phyloP scores from a whole-genome alignment of 2,329 filamentous ascomycete genomes.

The Moelleriella libera region DNA sequence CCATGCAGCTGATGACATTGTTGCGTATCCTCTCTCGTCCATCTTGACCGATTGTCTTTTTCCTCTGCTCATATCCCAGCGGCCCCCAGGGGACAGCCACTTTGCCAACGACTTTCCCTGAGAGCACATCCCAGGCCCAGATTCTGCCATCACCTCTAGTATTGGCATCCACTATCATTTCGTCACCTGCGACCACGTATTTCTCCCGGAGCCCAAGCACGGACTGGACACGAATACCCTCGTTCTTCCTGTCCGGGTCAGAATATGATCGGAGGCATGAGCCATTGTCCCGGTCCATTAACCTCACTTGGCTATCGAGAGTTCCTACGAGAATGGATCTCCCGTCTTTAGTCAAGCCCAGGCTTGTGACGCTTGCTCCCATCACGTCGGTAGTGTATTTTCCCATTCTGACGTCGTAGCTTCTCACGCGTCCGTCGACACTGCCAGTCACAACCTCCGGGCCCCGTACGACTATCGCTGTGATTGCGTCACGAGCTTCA shows the following conservation, averaged over 20 bases:
- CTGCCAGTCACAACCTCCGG: slow-evolving; percentile 57
- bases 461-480: slow-evolving; percentile 29
- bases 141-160: slow-evolving; percentile 40
- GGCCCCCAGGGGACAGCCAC: slow-evolving; percentile 46
- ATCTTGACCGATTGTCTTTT: slow-evolving; percentile 41
- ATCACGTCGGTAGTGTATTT: slow-evolving; percentile 56
- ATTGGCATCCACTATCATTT: slow-evolving; percentile 28
- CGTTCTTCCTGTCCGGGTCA: slow-evolving; percentile 44
- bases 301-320: slow-evolving; percentile 60
- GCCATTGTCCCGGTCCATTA: slow-evolving; percentile 70
- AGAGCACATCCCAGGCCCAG: slow-evolving; percentile 75
- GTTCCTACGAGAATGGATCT: slow-evolving; percentile 61
- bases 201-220: slow-evolving; percentile 63
- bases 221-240: slow-evolving; percentile 59
- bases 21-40: slow-evolving; percentile 44
- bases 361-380: slow-evolving; percentile 57
- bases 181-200: slow-evolving; percentile 69
- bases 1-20: slow-evolving; percentile 47
- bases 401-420: slow-evolving; percentile 74
- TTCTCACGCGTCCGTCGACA: slow-evolving; percentile 70
- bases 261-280: slow-evolving; percentile 60
- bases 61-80: slow-evolving; percentile 29
- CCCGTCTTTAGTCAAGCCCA: slow-evolving; percentile 57
- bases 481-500: slow-evolving; percentile 61
- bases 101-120: slow-evolving; percentile 50